Conservation (phyloP, 1,139 yeast species). For the Ogataea hybrid region DNA sequence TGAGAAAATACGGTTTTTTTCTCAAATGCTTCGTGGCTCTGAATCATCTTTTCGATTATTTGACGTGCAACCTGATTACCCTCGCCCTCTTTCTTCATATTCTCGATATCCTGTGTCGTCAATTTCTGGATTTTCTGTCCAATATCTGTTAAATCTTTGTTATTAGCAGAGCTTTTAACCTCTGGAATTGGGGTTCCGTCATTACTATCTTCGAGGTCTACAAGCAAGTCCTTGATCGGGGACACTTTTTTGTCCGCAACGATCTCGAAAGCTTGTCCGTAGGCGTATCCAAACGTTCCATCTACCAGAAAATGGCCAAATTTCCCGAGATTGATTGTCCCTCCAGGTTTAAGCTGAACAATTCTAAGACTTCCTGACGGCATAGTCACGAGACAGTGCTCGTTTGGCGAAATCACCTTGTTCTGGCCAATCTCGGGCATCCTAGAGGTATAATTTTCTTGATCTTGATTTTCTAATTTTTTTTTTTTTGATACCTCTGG, state of each 20-base stretch:
- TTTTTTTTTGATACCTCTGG: conserved; percentile 33
- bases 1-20: conserved; percentile 88
- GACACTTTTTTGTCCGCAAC: conserved; percentile 52
- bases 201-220: conserved; percentile 36
- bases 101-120: conserved; percentile 74
- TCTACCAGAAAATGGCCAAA: conserved; percentile 82
- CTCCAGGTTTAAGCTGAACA: conserved; percentile 59
- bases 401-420: conserved; percentile 34
- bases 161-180: conserved; percentile 54
- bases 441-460: conserved; percentile 20
- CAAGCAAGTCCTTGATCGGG: conserved; percentile 41
- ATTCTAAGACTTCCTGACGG: conserved; percentile 82
- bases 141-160: conserved; percentile 67
- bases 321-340: conserved; percentile 74
- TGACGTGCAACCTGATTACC: conserved; percentile 70
- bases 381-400: conserved; percentile 65
- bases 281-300: conserved; percentile 75
- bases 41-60: conserved; percentile 77
- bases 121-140: conserved; percentile 78
- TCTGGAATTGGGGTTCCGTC: conserved; percentile 32
- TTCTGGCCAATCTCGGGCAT: conserved; percentile 1
- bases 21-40: conserved; percentile 82
- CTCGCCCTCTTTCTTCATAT: conserved; percentile 64
- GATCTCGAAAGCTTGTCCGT: conserved; percentile 89
- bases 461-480: conserved; percentile 30